Conservation (phyloP, 169 alveolate species). For the Amoebophrya sp. region DNA sequence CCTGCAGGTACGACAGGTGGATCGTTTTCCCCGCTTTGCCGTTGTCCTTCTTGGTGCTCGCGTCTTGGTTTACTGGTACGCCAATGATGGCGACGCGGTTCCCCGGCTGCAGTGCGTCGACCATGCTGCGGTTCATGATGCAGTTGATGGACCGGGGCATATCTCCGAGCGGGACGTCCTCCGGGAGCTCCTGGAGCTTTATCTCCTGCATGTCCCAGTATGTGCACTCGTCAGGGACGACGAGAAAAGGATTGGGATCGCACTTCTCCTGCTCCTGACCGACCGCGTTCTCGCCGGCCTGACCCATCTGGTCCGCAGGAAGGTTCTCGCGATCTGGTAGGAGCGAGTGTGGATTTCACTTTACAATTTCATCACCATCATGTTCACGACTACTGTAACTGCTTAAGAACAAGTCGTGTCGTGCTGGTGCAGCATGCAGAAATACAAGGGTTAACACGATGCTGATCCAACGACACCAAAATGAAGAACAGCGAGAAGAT, state of each 20-base stretch:
- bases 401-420: too few species aligned
- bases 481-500: too few species aligned
- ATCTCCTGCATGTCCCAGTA: conserved; percentile 90
- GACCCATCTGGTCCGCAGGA: too few species aligned
- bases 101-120: conserved; percentile 94
- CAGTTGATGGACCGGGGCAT: conserved; percentile 79
- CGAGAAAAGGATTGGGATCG: conserved; percentile 59
- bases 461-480: too few species aligned
- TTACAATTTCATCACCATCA: too few species aligned
- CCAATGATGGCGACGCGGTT: conserved; percentile 92
- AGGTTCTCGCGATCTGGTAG: too few species aligned
- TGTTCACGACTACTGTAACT: too few species aligned
- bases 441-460: too few species aligned
- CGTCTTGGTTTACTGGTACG: conserved; percentile 46
- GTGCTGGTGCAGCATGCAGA: too few species aligned
- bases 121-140: conserved; percentile 80
- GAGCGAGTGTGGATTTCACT: too few species aligned
- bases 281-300: too few species aligned
- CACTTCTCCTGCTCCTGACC: too few species aligned
- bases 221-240: conserved; percentile 88
- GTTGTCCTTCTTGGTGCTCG: neutral
- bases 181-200: conserved; percentile 98
- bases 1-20: conserved; percentile 60
- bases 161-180: conserved; percentile 87
- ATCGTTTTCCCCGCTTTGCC: neutral